A percentile compares a stretch with the other conserved stretches of the same genome.
Evolutionary conservation across 306 rosid species (phyloP).

Genomic region (Glycine latifolia): DNA sequence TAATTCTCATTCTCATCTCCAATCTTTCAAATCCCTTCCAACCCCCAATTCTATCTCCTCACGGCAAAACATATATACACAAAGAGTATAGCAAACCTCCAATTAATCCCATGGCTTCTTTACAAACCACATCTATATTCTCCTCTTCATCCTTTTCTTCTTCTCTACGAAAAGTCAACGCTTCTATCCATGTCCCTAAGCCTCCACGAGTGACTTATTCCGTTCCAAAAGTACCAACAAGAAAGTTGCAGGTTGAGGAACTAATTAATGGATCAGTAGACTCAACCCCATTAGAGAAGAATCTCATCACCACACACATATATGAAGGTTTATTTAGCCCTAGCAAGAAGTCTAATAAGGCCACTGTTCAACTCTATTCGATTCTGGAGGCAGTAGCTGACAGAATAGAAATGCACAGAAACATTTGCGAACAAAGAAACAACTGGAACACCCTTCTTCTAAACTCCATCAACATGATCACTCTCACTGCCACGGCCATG

Average conservation of each 20-base stretch:
- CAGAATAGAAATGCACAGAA: slow-evolving; percentile 69
- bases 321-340: not conserved
- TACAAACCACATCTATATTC: slow-evolving; percentile 47
- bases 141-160: slow-evolving; percentile 36
- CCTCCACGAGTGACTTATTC: slow-evolving; percentile 35
- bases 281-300: not conserved
- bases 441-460: slow-evolving; percentile 71
- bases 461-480: slow-evolving; percentile 67
- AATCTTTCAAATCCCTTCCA: too few species aligned
- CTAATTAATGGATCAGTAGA: slow-evolving; percentile 11
- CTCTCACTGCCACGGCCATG: slow-evolving; percentile 68
- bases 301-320: not conserved
- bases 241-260: slow-evolving; percentile 39
- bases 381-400: slow-evolving; percentile 61
- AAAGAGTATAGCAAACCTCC: not conserved
- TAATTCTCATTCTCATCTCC: too few species aligned
- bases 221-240: not conserved
- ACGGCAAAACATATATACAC: too few species aligned
- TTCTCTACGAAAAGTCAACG: slow-evolving; percentile 45
- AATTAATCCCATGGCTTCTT: slow-evolving; percentile 15
- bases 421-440: slow-evolving; percentile 59
- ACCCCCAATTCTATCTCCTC: too few species aligned
- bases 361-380: slow-evolving; percentile 53
- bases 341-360: not conserved
- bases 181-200: slow-evolving; percentile 39